Evolutionary conservation across 1,284 basidiomycete genomes (phyloP).

Genomic region (Spongispora temasekensis): DNA sequence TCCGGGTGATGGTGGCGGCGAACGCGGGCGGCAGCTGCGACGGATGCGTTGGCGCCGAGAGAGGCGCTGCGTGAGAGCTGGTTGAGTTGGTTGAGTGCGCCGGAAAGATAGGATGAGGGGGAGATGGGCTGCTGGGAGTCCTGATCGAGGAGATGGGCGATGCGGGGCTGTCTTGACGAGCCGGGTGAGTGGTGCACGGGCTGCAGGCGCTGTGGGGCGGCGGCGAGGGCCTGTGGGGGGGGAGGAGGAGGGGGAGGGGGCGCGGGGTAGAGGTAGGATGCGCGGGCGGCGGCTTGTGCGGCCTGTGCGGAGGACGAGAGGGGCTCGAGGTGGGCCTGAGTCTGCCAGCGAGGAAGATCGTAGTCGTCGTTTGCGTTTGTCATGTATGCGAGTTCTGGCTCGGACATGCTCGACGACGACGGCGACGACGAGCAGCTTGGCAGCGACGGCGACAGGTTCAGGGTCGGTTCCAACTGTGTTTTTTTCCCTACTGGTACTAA

Average conservation of each 20-base stretch:
- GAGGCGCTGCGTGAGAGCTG: constrained; percentile 68
- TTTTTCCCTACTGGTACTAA: no score
- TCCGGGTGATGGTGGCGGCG: constrained; percentile 64
- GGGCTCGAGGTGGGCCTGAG: constrained; percentile 58
- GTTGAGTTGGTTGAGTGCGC: constrained; percentile 47
- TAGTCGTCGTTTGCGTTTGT: constrained; percentile 56
- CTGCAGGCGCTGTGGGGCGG: constrained; percentile 19
- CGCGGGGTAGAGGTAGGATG: constrained; percentile 46
- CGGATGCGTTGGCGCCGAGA: constrained; percentile 50
- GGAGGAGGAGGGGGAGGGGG: constrained; percentile 45
- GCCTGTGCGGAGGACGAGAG: constrained; percentile 63
- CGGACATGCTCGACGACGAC: constrained; percentile 43
- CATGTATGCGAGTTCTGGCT: constrained; percentile 57
- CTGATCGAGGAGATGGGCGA: constrained; percentile 64
- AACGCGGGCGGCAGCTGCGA: constrained; percentile 43
- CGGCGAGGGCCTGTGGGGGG: constrained; percentile 22
- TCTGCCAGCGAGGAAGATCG: constrained; percentile 82
- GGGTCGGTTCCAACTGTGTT: constrained; percentile 38
- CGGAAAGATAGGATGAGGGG: constrained; percentile 21
- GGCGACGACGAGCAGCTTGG: constrained; percentile 19
- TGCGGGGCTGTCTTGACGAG: constrained; percentile 56
- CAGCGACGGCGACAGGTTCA: constrained; percentile 23
- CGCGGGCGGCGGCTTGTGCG: constrained; percentile 54
- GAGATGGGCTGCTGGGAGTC: constrained; percentile 43
- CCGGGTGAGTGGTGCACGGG: constrained; percentile 25